Percentiles rank a stretch among this genome's conserved stretches.
Evolutionary conservation across 306 rosid species (phyloP).

Genomic region (Vicia faba): DNA sequence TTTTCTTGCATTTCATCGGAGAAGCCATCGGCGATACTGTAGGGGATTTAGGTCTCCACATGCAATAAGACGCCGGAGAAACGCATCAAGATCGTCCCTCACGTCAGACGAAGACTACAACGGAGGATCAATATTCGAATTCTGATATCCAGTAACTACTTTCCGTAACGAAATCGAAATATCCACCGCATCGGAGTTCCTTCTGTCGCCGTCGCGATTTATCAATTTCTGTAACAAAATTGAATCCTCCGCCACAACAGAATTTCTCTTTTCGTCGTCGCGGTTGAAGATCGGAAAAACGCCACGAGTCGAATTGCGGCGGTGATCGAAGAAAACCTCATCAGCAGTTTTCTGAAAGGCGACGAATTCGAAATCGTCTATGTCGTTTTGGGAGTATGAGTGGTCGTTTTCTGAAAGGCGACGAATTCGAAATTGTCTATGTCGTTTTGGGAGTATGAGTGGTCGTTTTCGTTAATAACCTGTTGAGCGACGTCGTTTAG

Average conservation of each 20-base stretch:
- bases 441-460: too few relatives aligned
- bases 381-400: too few relatives aligned
- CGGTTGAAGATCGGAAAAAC: conserved; percentile 71
- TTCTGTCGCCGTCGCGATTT: background rate
- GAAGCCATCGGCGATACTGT: conserved; percentile 21
- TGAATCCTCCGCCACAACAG: conserved; percentile 22
- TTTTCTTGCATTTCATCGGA: conserved; percentile 58
- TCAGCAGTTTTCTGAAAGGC: conserved; percentile 42
- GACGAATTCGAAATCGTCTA: conserved; percentile 81
- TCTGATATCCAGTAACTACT: conserved; percentile 32
- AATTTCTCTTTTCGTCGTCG: conserved; percentile 21
- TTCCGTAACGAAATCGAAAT: conserved; percentile 41
- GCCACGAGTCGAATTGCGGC: conserved; percentile 33
- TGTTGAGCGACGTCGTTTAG: conserved; percentile 34
- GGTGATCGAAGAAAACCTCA: conserved; percentile 34
- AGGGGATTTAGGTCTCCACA: conserved; percentile 89
- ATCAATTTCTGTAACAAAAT: conserved; percentile 36
- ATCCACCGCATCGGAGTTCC: conserved; percentile 2
- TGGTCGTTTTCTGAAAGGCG: too few relatives aligned
- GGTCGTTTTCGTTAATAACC: conserved; percentile 13
- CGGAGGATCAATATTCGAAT: background rate
- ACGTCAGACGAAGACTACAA: conserved; percentile 47
- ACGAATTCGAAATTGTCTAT: too few relatives aligned
- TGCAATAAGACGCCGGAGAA: conserved; percentile 68
- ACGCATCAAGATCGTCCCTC: conserved; percentile 61